Percentiles rank a stretch among this genome's conserved stretches.
phyloP scores from a whole-genome alignment of 768 basidiomycete species.

The Lentinula raphanica region DNA sequence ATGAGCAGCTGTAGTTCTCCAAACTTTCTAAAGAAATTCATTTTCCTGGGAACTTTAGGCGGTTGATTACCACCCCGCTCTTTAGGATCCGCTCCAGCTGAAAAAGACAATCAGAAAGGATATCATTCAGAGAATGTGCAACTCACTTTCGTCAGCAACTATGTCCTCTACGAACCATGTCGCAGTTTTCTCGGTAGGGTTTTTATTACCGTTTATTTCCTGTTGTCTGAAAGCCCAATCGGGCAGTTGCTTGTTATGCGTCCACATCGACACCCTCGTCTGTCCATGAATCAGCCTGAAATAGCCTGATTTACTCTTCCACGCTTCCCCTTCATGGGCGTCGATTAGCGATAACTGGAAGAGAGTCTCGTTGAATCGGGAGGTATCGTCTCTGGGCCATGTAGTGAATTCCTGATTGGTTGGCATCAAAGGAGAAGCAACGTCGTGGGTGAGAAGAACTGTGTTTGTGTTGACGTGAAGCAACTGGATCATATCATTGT shows the following conservation, averaged over 20 bases:
- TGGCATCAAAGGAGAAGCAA: constrained; percentile 93
- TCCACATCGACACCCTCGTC: constrained; percentile 94
- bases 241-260: constrained; percentile 76
- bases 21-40: constrained; percentile 95
- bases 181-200: constrained; percentile 70
- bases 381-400: constrained; percentile 71
- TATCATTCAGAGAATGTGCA: background rate
- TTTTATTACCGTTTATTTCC: constrained; percentile 98
- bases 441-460: constrained; percentile 89
- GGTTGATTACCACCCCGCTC: constrained; percentile 48
- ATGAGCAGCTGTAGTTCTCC: constrained; percentile 89
- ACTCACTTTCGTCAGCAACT: constrained; percentile 64
- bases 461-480: constrained; percentile 83
- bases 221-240: constrained; percentile 98
- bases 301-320: constrained; percentile 92
- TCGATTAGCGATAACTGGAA: constrained; percentile 76
- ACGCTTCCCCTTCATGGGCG: constrained; percentile 71
- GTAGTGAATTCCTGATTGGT: constrained; percentile 99
- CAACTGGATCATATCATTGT: constrained; percentile 85
- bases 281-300: constrained; percentile 87
- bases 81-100: constrained; percentile 51
- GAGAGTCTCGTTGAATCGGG: constrained; percentile 81
- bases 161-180: constrained; percentile 90
- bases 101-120: constrained; percentile 8
- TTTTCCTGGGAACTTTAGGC: constrained; percentile 66